Percentiles rank a stretch among this genome's conserved stretches.
These are phyloP conservation scores for Termitomyces sp. DNA, from an alignment of 768 basidiomycete genomes.

Conservation along the genomic window DNA sequence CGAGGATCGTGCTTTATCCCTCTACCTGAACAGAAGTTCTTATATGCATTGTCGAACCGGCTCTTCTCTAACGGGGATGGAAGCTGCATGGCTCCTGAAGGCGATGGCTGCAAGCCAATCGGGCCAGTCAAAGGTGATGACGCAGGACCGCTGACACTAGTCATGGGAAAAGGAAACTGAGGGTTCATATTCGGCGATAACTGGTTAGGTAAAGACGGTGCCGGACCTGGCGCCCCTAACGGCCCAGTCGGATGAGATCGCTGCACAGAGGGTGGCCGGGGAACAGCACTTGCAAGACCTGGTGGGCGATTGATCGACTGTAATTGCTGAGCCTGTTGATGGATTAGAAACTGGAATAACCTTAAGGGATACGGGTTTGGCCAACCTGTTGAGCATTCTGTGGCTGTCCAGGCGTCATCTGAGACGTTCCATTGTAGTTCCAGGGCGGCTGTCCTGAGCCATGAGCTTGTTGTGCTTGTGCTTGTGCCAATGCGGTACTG, in stretches of 20 bases:
- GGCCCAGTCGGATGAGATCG: slow-evolving; percentile 26
- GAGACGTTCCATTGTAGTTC: slow-evolving; percentile 8
- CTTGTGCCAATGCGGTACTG: slow-evolving; percentile 12
- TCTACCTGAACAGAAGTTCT: slow-evolving; percentile 39
- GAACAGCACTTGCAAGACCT: slow-evolving; percentile 22
- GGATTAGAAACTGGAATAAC: slow-evolving; percentile 24
- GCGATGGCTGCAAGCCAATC: slow-evolving; percentile 2
- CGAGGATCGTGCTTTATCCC: slow-evolving; percentile 33
- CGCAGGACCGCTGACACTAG: slow-evolving; percentile 2
- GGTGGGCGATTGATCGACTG: slow-evolving; percentile 22
- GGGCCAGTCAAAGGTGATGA: slow-evolving; percentile 10
- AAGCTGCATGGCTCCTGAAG: slow-evolving; percentile 8
- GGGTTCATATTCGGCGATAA: slow-evolving; percentile 29
- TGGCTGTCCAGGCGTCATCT: slow-evolving; percentile 1
- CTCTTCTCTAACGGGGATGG: slow-evolving; percentile 42
- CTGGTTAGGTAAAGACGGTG: slow-evolving; percentile 21
- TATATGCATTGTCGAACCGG: slow-evolving; percentile 49
- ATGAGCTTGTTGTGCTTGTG: slow-evolving; percentile 15
- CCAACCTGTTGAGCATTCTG: slow-evolving; percentile 9
- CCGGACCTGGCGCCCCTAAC: slow-evolving; percentile 2
- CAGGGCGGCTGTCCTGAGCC: slow-evolving; percentile 12
- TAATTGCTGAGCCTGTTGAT: slow-evolving; percentile 20
- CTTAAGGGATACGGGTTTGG: slow-evolving; percentile 5
- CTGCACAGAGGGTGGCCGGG: slow-evolving; percentile 29
- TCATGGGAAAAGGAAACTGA: slow-evolving; percentile 16